Evolutionary conservation across 176 grass and related monocot genomes (phyloP).

Genomic region (Avena atlantica): DNA sequence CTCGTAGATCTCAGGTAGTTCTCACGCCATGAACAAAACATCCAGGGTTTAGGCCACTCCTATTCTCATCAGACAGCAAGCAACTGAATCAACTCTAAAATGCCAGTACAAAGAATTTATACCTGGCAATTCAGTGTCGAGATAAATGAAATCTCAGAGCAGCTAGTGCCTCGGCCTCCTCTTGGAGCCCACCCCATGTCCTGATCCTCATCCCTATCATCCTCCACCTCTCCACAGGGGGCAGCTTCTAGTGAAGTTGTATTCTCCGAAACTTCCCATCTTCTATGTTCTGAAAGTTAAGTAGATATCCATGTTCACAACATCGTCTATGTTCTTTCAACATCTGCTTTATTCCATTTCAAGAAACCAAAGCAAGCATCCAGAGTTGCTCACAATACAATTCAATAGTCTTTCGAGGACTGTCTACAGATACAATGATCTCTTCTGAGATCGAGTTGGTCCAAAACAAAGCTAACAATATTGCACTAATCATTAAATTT

Average conservation of each 20-base stretch:
- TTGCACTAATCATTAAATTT: not conserved
- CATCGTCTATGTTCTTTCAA: not conserved
- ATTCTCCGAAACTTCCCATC: not conserved
- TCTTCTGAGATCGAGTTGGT: not conserved
- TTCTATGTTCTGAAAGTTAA: not conserved
- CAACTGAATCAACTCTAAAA: constrained; percentile 5
- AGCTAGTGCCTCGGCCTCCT: not conserved
- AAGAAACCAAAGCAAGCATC: not conserved
- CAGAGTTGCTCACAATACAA: not conserved
- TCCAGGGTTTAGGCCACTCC: not conserved
- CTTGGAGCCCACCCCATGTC: not conserved
- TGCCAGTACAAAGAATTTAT: not conserved
- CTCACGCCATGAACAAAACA: not conserved
- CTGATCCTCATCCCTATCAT: not conserved
- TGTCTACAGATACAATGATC: not conserved
- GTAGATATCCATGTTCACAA: too few species aligned
- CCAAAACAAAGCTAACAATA: not conserved
- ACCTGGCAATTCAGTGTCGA: not conserved
- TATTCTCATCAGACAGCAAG: not conserved
- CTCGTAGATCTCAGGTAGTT: not conserved
- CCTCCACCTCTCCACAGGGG: not conserved
- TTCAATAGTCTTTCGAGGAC: not conserved
- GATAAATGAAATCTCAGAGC: not conserved
- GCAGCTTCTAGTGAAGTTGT: not conserved
- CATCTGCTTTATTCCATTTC: not conserved